Evolutionary conservation across 2,329 filamentous ascomycete species (phyloP).

Genomic region (Whalleya microplaca): DNA sequence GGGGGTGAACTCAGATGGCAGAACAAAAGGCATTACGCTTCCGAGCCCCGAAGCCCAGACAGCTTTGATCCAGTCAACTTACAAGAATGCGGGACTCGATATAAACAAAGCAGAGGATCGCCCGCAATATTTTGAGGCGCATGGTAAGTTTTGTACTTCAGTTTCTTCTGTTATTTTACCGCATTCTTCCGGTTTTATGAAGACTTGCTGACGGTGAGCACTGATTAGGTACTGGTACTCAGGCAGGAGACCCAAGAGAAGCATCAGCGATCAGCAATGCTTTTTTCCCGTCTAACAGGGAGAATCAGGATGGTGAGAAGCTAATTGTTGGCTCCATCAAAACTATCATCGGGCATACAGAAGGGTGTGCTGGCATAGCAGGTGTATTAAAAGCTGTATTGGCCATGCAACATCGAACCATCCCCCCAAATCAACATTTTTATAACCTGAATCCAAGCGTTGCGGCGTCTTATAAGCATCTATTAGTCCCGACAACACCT

Average conservation of each 20-base stretch:
- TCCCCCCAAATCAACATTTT: neutral
- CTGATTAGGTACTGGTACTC: constrained; percentile 17
- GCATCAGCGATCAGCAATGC: too few species aligned
- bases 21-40: constrained; percentile 48
- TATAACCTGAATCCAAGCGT: neutral
- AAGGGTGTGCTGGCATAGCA: constrained; percentile 15
- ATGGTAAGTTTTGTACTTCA: constrained; percentile 38
- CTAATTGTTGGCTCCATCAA: constrained; percentile 21
- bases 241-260: neutral
- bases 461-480: neutral
- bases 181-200: neutral
- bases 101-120: too few species aligned
- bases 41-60: constrained; percentile 43
- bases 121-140: constrained; percentile 30
- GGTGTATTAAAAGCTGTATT: constrained; percentile 22
- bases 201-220: constrained; percentile 18
- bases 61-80: constrained; percentile 37
- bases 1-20: constrained; percentile 40
- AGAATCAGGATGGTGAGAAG: neutral
- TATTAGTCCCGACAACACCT: neutral
- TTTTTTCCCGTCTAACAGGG: too few species aligned
- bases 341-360: constrained; percentile 22
- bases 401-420: constrained; percentile 9
- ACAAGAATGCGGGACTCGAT: constrained; percentile 35
- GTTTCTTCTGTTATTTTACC: neutral